A percentile compares a stretch with the other conserved stretches of the same genome.
These are phyloP conservation scores for Phytophthora pisi DNA, from an alignment of 352 stramenopile genomes.

Conservation along the genomic window DNA sequence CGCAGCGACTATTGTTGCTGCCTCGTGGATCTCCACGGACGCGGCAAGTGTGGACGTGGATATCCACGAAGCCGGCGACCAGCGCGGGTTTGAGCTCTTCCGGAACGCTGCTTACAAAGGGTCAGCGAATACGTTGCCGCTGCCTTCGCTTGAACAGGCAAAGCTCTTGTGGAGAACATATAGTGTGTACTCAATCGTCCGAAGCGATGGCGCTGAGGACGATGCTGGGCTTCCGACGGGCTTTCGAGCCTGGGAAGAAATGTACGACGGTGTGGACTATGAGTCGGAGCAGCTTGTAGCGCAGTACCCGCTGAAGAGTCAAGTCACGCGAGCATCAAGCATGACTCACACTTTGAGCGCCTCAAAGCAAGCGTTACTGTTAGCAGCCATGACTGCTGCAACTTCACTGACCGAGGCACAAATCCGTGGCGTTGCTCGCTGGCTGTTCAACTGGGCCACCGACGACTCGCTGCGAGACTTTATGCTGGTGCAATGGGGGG, in stretches of 20 bases:
- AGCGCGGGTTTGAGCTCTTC: constrained; percentile 66
- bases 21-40: constrained; percentile 47
- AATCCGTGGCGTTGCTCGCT: constrained; percentile 48
- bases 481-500: constrained; percentile 55
- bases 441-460: constrained; percentile 56
- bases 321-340: constrained; percentile 12
- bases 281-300: constrained; percentile 52
- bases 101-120: constrained; percentile 32
- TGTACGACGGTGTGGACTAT: constrained; percentile 61
- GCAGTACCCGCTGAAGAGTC: constrained; percentile 43
- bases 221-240: constrained; percentile 43
- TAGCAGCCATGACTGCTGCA: constrained; percentile 31
- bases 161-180: constrained; percentile 46
- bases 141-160: constrained; percentile 48
- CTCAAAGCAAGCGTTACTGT: constrained; percentile 31
- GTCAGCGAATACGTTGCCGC: not conserved
- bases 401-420: constrained; percentile 48
- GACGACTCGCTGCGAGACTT: constrained; percentile 53
- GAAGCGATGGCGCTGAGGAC: constrained; percentile 14
- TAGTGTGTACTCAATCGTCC: constrained; percentile 55
- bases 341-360: constrained; percentile 31
- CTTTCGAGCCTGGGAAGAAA: constrained; percentile 63
- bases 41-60: constrained; percentile 53
- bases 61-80: constrained; percentile 27
- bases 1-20: constrained; percentile 32